Percentiles rank a stretch among this genome's conserved stretches.
Conservation (phyloP, 805 yeast genomes). For the Wickerhamomyces xylosicus region DNA sequence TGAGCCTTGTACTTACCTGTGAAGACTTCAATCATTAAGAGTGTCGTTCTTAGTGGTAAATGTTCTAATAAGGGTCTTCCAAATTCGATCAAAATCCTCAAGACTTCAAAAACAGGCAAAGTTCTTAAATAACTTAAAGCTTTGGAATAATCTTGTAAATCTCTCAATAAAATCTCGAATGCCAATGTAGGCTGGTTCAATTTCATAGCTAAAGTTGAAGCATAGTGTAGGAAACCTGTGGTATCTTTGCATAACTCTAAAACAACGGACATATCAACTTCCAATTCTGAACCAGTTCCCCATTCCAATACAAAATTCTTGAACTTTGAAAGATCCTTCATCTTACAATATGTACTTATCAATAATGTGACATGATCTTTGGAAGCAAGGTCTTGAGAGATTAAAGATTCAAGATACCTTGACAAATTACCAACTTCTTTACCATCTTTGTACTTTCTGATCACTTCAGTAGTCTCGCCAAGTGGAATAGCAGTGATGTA, state of each 20-base stretch:
- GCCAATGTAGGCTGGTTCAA: slow-evolving; percentile 66
- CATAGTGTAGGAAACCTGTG: slow-evolving; percentile 48
- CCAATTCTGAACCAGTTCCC: slow-evolving; percentile 25
- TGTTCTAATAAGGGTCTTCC: slow-evolving; percentile 55
- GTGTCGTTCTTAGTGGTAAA: slow-evolving; percentile 74
- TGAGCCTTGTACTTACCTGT: slow-evolving; percentile 68
- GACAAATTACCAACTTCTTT: slow-evolving; percentile 59
- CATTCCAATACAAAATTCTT: slow-evolving; percentile 41
- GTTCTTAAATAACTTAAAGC: slow-evolving; percentile 61
- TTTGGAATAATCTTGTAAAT: slow-evolving; percentile 46
- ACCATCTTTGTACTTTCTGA: slow-evolving; percentile 70
- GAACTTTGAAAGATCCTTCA: slow-evolving; percentile 51
- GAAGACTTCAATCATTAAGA: slow-evolving; percentile 72
- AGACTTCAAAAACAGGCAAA: slow-evolving; percentile 63
- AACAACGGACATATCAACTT: slow-evolving; percentile 59
- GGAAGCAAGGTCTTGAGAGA: slow-evolving; percentile 45
- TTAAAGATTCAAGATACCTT: slow-evolving; percentile 50
- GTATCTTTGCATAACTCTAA: slow-evolving; percentile 66
- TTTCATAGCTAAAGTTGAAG: slow-evolving; percentile 57
- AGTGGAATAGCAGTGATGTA: slow-evolving; percentile 48
- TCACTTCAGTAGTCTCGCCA: slow-evolving; percentile 64
- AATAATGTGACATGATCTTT: slow-evolving; percentile 76
- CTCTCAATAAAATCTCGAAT: slow-evolving; percentile 65
- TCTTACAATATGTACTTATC: slow-evolving; percentile 69
- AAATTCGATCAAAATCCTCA: slow-evolving; percentile 57